Evolutionary conservation across 2,329 filamentous ascomycete genomes (phyloP).

Genomic region (Botrytis deweyae): DNA sequence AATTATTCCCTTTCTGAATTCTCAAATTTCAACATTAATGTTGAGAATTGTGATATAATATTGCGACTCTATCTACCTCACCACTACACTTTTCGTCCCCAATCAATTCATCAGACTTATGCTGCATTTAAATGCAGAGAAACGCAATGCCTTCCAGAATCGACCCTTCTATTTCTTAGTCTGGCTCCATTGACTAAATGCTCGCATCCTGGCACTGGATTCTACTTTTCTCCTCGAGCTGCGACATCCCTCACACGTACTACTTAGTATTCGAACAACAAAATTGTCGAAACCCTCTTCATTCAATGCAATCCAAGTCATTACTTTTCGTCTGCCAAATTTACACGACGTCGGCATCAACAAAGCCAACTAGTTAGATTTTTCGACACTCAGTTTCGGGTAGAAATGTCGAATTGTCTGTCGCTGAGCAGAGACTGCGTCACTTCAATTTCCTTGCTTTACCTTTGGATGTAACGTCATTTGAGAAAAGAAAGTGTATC

Average conservation of each 20-base stretch:
- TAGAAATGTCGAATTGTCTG: neutral
- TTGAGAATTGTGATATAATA: neutral
- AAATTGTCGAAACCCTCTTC: neutral
- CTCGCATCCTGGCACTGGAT: neutral
- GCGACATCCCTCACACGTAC: neutral
- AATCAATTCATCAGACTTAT: neutral
- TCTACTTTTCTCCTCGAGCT: neutral
- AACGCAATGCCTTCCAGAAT: neutral
- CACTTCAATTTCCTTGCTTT: neutral
- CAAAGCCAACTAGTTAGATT: neutral
- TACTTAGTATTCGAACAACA: neutral
- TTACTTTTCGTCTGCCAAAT: rapidly evolving
- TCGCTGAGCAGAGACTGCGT: neutral
- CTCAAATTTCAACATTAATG: neutral
- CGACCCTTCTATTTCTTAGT: neutral
- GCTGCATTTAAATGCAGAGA: neutral
- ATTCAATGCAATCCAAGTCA: neutral
- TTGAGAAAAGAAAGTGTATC: neutral
- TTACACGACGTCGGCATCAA: rapidly evolving
- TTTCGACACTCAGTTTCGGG: neutral
- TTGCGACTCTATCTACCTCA: neutral
- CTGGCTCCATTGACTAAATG: neutral
- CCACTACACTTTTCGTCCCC: neutral
- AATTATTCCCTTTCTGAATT: neutral
- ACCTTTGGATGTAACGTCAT: neutral